A percentile compares a stretch with the other conserved stretches of the same genome.
Evolutionary conservation across 2,329 filamentous ascomycete genomes (phyloP).

Genomic region (Trichoderma oligosporum): DNA sequence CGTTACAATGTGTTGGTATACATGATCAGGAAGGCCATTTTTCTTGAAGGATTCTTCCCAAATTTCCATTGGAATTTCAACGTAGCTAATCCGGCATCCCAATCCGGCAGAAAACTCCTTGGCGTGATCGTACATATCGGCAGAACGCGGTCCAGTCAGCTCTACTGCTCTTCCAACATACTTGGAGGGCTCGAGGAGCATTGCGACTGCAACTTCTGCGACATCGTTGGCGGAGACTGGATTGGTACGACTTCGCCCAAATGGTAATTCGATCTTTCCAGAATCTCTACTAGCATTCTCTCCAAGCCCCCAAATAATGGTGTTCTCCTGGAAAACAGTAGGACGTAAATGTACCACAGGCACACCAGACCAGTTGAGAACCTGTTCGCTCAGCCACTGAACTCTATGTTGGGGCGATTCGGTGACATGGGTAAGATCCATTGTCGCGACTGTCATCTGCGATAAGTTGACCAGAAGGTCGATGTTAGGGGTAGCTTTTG

Average conservation of each 20-base stretch:
- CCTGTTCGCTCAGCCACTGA: neutral
- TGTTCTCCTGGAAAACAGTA: neutral
- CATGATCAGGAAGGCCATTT: neutral
- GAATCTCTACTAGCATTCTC: too few species aligned
- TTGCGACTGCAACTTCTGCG: neutral
- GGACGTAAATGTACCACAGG: conserved; percentile 3
- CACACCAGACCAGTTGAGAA: conserved; percentile 1
- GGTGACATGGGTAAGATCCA: neutral
- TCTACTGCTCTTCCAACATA: neutral
- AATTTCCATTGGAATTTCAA: neutral
- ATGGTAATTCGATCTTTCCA: neutral
- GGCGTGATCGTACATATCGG: neutral
- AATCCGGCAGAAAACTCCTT: neutral
- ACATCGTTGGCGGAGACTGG: neutral
- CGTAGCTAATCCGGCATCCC: neutral
- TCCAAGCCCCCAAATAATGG: too few species aligned
- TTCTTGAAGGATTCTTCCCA: neutral
- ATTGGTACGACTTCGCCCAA: neutral
- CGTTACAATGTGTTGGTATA: neutral
- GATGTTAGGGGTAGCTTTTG: neutral
- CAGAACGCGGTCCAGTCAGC: neutral
- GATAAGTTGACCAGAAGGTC: neutral
- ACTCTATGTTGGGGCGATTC: neutral
- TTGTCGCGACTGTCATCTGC: neutral
- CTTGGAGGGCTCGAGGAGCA: neutral